Evolutionary conservation across 1,284 basidiomycete genomes (phyloP), one percentile per base, ranked within the genome.

Genomic region (Rugosomyces carneus): DNA sequence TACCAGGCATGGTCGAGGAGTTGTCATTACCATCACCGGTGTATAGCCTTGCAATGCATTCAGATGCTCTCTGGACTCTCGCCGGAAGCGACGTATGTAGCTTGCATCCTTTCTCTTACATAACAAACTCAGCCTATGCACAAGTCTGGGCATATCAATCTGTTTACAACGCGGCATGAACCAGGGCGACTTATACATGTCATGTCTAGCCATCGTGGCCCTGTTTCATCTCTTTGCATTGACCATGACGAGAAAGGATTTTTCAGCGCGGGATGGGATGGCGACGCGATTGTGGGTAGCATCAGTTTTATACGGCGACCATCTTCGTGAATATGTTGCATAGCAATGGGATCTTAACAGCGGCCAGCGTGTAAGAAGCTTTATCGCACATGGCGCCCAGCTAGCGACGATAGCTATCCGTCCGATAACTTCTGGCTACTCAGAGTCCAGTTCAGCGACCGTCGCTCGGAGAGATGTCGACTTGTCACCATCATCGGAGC

Each of bases 301-400:
- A 26, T 21, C 40, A 44, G 29, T 47, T 7, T 24, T n/a, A 43
- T 40, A 15, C 45, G 21, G 4, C 19, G 19, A 24, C 40, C 19
- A 16, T 34, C n/a, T 11, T 21, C 18, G 11, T 37, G 36, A 21
- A 15, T 21, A 13, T 21, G 2, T 50, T 41, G 3, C 21, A 23
- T 60, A 97, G 91, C 89, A 96, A 80, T 99, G 96, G 95, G 95
- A 99, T 67, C 75, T 99, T 40, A 90, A 99, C 59, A 95, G 88
- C 0, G 96, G 96, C 0, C 78, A 90, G 54, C 71, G 74, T 26
- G 76, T 86, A 4, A 80, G 93, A 37, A 80, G 76, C 32, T 98
- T 90, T 59, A 81, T 79, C 0, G 80, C 86, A 0, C 92, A 96
- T 59, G 84, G 86, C 20, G 83, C 92, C 1, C 94, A 98, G 61